These are phyloP conservation scores for Scutellaria galericulata DNA, from an alignment of 257 asterid genomes.

Conservation along the genomic window DNA sequence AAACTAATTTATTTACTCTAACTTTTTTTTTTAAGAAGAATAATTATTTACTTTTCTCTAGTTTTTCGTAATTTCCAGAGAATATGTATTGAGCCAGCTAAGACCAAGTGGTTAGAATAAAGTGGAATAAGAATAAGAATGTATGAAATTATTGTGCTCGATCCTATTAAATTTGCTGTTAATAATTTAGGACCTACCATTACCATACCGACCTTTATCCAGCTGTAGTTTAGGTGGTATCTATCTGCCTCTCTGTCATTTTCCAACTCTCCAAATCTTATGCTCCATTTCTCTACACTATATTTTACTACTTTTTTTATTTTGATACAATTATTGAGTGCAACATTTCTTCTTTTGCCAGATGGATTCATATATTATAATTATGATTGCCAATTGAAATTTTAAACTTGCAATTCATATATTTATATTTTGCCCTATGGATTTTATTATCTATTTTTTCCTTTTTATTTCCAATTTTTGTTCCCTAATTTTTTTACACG, in stretches of 20 bases:
- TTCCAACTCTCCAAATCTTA: slow-evolving; percentile 12
- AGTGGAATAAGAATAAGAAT: not conserved
- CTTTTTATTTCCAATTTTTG: no score
- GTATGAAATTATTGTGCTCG: slow-evolving; percentile 10
- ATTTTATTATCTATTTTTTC: no score
- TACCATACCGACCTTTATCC: slow-evolving; percentile 30
- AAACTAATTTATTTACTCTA: no score
- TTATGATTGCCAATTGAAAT: not conserved
- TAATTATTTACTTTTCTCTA: no score
- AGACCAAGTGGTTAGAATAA: not conserved
- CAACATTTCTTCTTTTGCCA: not conserved
- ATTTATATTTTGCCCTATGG: no score
- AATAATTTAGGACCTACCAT: slow-evolving; percentile 25
- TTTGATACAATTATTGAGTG: no score
- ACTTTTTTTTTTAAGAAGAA: no score
- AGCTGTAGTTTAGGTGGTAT: slow-evolving; percentile 41
- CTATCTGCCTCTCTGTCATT: not conserved
- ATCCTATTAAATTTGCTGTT: not conserved
- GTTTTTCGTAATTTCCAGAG: slow-evolving; percentile 14
- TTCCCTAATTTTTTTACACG: no score
- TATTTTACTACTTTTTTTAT: not conserved
- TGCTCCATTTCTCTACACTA: not conserved
- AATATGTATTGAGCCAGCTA: not conserved
- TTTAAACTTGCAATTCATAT: no score
- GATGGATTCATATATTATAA: slow-evolving; percentile 1